A percentile compares a stretch with the other conserved stretches of the same genome.
Evolutionary conservation across 1,284 basidiomycete species (phyloP).

Genomic region (Phylloboletellus chloephorus): DNA sequence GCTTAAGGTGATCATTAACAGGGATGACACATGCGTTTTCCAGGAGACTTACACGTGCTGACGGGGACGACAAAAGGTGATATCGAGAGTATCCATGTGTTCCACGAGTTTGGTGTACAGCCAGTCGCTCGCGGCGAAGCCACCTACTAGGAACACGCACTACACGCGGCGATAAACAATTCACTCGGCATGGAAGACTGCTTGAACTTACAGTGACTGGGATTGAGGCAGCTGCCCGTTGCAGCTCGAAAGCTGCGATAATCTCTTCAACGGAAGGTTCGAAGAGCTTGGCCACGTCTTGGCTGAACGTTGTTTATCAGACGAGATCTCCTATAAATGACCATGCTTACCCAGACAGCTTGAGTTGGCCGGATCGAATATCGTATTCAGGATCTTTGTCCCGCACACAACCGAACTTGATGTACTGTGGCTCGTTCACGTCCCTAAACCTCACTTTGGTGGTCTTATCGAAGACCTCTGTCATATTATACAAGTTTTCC

Average conservation of each 20-base stretch:
- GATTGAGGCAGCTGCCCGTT: conserved; percentile 25
- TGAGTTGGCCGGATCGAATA: conserved; percentile 42
- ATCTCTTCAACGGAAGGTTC: conserved; percentile 41
- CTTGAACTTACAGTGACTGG: conserved; percentile 29
- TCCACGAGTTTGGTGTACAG: conserved; percentile 35
- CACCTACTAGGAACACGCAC: conserved; percentile 37
- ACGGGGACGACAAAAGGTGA: conserved; percentile 33
- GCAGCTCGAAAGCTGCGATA: conserved; percentile 33
- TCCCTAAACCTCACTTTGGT: conserved; percentile 43
- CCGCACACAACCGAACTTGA: conserved; percentile 42
- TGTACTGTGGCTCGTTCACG: conserved; percentile 36
- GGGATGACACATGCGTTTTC: not conserved
- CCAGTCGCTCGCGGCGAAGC: conserved; percentile 47
- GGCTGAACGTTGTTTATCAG: conserved; percentile 22
- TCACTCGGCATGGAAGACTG: not conserved
- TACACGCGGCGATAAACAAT: conserved; percentile 8
- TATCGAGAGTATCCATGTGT: conserved; percentile 22
- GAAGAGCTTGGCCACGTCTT: conserved; percentile 39
- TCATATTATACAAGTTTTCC: conserved; percentile 37
- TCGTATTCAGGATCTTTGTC: conserved; percentile 40
- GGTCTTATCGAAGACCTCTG: conserved; percentile 42
- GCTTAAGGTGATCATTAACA: conserved; percentile 31
- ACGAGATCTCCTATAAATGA: not conserved
- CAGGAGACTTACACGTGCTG: conserved; percentile 31
- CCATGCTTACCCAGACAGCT: conserved; percentile 34